Conservation (phyloP, 2,329 filamentous ascomycete genomes). For the Sporothrix humicola region DNA sequence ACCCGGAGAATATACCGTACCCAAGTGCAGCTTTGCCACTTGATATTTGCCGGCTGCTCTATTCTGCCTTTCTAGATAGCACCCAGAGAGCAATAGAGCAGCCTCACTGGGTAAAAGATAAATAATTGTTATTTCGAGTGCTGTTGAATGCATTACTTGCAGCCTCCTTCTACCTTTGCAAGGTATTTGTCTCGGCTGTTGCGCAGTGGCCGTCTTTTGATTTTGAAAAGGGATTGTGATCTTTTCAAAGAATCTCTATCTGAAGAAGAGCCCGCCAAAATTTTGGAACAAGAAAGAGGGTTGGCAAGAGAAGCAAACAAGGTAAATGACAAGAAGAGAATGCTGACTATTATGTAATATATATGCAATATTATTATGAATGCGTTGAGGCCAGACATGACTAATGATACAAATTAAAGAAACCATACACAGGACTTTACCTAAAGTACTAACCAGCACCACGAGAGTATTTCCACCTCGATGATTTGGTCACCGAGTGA, state of each 20-base stretch:
- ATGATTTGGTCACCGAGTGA: too few species aligned
- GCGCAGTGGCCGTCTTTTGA: background rate
- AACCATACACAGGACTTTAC: background rate
- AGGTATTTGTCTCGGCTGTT: background rate
- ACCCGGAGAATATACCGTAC: background rate
- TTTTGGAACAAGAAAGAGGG: too few species aligned
- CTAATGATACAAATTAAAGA: background rate
- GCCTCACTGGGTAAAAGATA: background rate
- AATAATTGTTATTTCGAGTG: background rate
- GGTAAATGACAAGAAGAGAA: background rate
- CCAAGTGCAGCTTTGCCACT: background rate
- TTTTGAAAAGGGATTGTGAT: background rate
- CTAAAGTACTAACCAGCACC: background rate
- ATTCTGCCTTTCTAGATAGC: constrained; percentile 9
- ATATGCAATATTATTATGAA: background rate
- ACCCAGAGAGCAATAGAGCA: background rate
- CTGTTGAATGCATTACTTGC: background rate
- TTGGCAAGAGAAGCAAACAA: background rate
- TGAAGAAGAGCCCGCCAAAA: too few species aligned
- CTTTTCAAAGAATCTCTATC: too few species aligned
- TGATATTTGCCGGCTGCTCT: constrained; percentile 9
- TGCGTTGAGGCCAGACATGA: background rate
- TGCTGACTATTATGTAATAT: background rate
- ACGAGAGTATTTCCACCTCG: too few species aligned
- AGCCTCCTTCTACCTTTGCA: background rate